Evolutionary conservation across 805 yeast species (phyloP).

Genomic region (Candida succiphila): DNA sequence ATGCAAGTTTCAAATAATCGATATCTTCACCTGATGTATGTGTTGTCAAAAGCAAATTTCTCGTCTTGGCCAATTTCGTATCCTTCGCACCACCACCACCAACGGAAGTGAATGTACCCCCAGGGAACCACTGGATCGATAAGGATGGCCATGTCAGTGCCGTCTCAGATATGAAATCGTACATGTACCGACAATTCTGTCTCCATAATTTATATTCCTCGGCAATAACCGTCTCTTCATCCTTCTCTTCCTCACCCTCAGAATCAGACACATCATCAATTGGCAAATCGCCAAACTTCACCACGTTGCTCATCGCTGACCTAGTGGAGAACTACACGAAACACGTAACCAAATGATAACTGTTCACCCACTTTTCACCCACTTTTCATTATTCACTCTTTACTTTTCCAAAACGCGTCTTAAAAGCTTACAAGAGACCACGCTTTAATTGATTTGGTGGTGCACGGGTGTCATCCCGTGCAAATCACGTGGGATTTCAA

Average conservation of each 20-base stretch:
- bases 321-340: too few relatives aligned
- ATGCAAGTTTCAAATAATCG: slow-evolving; percentile 56
- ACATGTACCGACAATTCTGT: slow-evolving; percentile 72
- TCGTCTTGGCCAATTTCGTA: slow-evolving; percentile 20
- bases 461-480: too few relatives aligned
- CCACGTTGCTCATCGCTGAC: slow-evolving; percentile 2
- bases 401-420: too few relatives aligned
- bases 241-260: slow-evolving; percentile 11
- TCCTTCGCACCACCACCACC: slow-evolving; percentile 14
- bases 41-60: slow-evolving; percentile 57
- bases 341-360: too few relatives aligned
- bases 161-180: slow-evolving; percentile 73
- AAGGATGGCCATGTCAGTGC: slow-evolving; percentile 77
- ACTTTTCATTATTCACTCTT: too few relatives aligned
- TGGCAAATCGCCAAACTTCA: slow-evolving; percentile 15
- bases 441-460: too few relatives aligned
- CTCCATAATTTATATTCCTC: slow-evolving; percentile 76
- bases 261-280: slow-evolving; percentile 8
- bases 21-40: slow-evolving; percentile 64
- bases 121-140: slow-evolving; percentile 70
- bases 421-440: too few relatives aligned
- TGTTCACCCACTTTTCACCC: too few relatives aligned
- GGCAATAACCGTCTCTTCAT: slow-evolving; percentile 34
- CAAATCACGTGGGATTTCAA: too few relatives aligned
- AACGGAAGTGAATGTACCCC: slow-evolving; percentile 15